Evolutionary conservation across 441 rosid genomes (phyloP).

Genomic region (Oxalis stricta): DNA sequence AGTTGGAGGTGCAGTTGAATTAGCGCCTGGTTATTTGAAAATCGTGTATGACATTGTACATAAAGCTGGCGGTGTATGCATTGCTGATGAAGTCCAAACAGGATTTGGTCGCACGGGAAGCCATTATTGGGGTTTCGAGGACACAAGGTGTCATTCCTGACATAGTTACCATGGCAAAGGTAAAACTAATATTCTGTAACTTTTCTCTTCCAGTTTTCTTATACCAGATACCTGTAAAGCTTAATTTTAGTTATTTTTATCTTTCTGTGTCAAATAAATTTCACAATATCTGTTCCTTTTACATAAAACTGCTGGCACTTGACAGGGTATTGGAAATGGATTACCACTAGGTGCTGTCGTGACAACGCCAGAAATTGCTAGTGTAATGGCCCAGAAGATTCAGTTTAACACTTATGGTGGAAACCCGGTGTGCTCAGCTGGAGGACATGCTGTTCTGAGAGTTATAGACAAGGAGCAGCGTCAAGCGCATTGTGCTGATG

Average conservation of each 20-base stretch:
- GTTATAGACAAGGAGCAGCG: slow-evolving; percentile 73
- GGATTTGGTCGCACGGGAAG: slow-evolving; percentile 91
- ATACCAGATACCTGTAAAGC: too few species aligned
- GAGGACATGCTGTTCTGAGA: slow-evolving; percentile 75
- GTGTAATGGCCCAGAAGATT: slow-evolving; percentile 58
- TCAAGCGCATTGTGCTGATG: slow-evolving; percentile 55
- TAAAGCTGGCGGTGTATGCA: slow-evolving; percentile 85
- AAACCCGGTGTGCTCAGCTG: slow-evolving; percentile 87
- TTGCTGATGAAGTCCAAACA: slow-evolving; percentile 91
- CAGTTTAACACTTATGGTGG: slow-evolving; percentile 87
- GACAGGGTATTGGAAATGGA: slow-evolving; percentile 85
- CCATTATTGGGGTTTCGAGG: slow-evolving; percentile 85
- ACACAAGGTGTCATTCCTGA: slow-evolving; percentile 89
- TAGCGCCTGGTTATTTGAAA: slow-evolving; percentile 83
- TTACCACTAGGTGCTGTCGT: slow-evolving; percentile 88
- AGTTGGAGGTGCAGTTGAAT: slow-evolving; percentile 87
- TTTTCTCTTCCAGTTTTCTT: background rate
- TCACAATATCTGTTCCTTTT: background rate
- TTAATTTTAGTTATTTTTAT: background rate
- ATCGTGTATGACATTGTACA: slow-evolving; percentile 60
- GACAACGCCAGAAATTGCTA: slow-evolving; percentile 82
- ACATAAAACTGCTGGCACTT: background rate
- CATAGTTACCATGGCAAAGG: slow-evolving; percentile 97
- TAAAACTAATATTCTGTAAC: slow-evolving; percentile 7
- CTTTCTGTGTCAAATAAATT: background rate